These are phyloP conservation scores for Casuarina equisetifolia DNA, from an alignment of 306 rosid genomes.

Conservation along the genomic window DNA sequence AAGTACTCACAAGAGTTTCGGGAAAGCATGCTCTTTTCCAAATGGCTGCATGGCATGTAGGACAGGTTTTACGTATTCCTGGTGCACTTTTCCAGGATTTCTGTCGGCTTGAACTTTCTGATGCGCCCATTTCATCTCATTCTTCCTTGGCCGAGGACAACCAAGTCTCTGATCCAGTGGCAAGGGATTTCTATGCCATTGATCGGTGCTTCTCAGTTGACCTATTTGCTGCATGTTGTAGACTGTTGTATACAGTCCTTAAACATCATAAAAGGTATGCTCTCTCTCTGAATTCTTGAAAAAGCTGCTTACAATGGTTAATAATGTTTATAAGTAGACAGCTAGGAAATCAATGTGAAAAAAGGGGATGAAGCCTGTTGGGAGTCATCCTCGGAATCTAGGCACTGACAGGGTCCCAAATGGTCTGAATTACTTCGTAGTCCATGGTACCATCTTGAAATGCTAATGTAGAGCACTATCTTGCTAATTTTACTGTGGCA, in stretches of 20 bases:
- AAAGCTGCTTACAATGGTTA: not conserved
- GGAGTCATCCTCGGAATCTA: not conserved
- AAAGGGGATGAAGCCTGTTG: not conserved
- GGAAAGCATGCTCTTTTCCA: constrained; percentile 67
- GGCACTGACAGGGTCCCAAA: not conserved
- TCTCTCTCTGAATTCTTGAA: not conserved
- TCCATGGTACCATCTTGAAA: too few species aligned
- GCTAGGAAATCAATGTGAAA: not conserved
- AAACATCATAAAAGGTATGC: constrained; percentile 78
- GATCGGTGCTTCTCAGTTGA: constrained; percentile 61
- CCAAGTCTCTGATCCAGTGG: constrained; percentile 40
- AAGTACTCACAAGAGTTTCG: constrained; percentile 67
- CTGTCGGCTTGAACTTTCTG: constrained; percentile 48
- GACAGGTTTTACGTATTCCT: constrained; percentile 71
- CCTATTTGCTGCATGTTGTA: constrained; percentile 78
- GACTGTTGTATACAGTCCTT: constrained; percentile 59
- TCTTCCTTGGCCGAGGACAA: constrained; percentile 32
- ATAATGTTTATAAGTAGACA: not conserved
- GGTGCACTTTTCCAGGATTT: constrained; percentile 72
- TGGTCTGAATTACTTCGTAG: not conserved
- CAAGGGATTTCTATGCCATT: constrained; percentile 30
- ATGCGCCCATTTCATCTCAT: constrained; percentile 40
- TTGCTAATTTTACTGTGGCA: not conserved
- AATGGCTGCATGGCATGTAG: constrained; percentile 72
- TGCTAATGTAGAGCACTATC: too few species aligned